Evolutionary conservation across 2,329 filamentous ascomycete species (phyloP).

Genomic region (Alternaria gaisen): DNA sequence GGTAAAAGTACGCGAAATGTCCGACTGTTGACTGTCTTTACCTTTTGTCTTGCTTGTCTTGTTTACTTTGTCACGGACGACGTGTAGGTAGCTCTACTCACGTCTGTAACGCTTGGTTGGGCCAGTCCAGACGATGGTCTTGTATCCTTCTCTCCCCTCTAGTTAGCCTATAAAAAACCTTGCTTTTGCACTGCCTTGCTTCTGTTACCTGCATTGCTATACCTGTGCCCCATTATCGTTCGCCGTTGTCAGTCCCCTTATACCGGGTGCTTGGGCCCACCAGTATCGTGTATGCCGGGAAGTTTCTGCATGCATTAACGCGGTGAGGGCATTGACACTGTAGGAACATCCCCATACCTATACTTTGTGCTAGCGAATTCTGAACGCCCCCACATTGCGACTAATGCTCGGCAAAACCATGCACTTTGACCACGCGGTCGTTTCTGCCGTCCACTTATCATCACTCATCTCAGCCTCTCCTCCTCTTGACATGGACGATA

Average conservation of each 20-base stretch:
- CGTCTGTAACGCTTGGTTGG: conserved; percentile 13
- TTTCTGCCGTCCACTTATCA: not conserved
- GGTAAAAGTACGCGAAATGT: conserved; percentile 10
- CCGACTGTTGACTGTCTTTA: conserved; percentile 20
- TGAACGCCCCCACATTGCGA: conserved; percentile 4
- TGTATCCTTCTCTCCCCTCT: conserved; percentile 25
- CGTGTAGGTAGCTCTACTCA: conserved; percentile 34
- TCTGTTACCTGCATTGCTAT: conserved; percentile 17
- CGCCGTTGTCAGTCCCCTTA: conserved; percentile 12
- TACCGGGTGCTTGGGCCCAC: conserved; percentile 25
- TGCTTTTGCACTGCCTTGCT: conserved; percentile 16
- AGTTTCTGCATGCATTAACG: conserved; percentile 21
- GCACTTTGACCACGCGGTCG: not conserved
- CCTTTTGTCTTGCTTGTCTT: conserved; percentile 17
- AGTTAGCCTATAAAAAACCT: conserved; percentile 25
- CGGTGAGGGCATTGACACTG: conserved; percentile 4
- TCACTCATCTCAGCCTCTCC: conserved; percentile 9
- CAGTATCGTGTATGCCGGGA: conserved; percentile 16
- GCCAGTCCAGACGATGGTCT: conserved; percentile 2
- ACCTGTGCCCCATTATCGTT: conserved; percentile 14
- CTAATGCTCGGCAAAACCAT: conserved; percentile 4
- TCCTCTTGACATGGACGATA: not conserved
- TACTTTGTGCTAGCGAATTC: not conserved
- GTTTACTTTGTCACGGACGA: conserved; percentile 20
- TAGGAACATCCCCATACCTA: not conserved